Evolutionary conservation across 164 flowering plant species (phyloP), one percentile per base, ranked within the genome.

Genomic region (Cinnamomum chago): DNA sequence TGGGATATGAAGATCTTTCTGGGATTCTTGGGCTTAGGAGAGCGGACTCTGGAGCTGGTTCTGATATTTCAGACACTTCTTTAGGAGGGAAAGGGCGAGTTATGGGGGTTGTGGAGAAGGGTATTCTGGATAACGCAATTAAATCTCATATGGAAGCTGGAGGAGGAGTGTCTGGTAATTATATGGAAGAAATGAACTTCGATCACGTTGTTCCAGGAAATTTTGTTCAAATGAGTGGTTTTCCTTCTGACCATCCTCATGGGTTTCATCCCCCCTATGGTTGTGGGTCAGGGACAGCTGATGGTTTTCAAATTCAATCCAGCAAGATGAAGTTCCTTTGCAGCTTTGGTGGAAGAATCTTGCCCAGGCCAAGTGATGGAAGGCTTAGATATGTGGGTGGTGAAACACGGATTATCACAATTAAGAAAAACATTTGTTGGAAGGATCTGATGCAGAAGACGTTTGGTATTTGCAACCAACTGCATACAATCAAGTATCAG

Each of bases 381-480:
- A 92, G 89, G 77, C 94, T 93, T 73, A 85, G 97, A 77, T 93
- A 93, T 79, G 97, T 89, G 15, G 98, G 97, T 58, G 98, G 98
- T 60, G 97, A 90, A 71, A 93, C 98, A n/a, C 77, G 90, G 67
- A 92, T 93, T 70, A 83, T 93, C 70, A 86, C 90, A 66, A 84
- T 92, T 6, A 82, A 88, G 72, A 83, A 79, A 65, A 81, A 72
- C 75, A 24, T 86, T 65, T 73, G 85, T 22, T 90, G 83, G 82
- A 76, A 58, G 27, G 95, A 89, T 23, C 85, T 92, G 28, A 71
- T 84, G 77, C 83, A 76, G 82, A 93, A 89, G 78, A 92, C 93
- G 12, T 70, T 73, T 18, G 87, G 73, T 40, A 82, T 92, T 55
- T 90, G 83, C 76, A 83, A 80, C 62, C 87, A 87, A 52, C 86